These are phyloP conservation scores for Annulohypoxylon bovei DNA, from an alignment of 495 filamentous ascomycete species.

Conservation along the genomic window DNA sequence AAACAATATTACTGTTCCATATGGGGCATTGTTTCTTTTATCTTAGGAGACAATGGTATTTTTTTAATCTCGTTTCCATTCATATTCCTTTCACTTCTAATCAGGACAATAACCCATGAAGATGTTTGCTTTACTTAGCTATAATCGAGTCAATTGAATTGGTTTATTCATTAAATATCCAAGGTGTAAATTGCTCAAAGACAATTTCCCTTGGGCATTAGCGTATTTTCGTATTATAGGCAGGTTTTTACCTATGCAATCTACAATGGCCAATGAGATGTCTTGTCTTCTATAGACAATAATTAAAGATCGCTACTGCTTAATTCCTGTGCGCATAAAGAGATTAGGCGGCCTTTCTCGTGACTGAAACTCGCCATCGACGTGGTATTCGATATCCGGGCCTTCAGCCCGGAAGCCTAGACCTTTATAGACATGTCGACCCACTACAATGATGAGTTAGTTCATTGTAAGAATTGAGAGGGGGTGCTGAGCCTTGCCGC, in stretches of 20 bases:
- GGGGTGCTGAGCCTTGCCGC: neutral
- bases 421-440: conserved; percentile 52
- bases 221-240: too few relatives aligned
- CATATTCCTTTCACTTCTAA: neutral
- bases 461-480: neutral
- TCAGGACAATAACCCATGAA: neutral
- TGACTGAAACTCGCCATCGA: conserved; percentile 50
- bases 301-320: neutral
- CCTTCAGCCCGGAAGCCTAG: conserved; percentile 52
- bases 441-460: conserved; percentile 37
- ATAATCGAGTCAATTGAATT: neutral
- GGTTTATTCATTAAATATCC: neutral
- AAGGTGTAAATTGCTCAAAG: neutral
- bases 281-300: neutral
- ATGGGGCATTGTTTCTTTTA: neutral
- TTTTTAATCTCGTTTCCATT: neutral
- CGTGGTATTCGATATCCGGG: conserved; percentile 44
- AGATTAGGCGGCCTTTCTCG: conserved; percentile 48
- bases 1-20: neutral
- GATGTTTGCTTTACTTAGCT: neutral
- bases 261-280: neutral
- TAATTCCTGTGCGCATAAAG: conserved; percentile 49
- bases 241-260: too few relatives aligned
- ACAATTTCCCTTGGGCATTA: neutral
- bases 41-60: neutral